Evolutionary conservation across 768 basidiomycete genomes (phyloP).

Genomic region (Macrolepiota fuliginosa): DNA sequence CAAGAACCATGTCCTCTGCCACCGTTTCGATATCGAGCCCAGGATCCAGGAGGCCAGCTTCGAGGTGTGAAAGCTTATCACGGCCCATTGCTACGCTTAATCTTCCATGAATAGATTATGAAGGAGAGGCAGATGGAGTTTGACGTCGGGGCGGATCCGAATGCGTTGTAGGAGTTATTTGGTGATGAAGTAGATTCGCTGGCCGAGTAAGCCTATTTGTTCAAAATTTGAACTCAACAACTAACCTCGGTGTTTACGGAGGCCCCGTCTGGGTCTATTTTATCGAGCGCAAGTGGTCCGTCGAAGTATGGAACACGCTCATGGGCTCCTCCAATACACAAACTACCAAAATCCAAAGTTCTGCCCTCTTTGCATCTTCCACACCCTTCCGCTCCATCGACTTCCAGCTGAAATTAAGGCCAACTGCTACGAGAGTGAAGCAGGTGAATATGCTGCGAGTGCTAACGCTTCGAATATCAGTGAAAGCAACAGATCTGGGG

Average conservation of each 20-base stretch:
- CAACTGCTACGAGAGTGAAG: conserved; percentile 35
- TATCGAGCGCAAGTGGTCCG: conserved; percentile 76
- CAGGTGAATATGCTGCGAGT: conserved; percentile 41
- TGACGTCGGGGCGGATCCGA: conserved; percentile 79
- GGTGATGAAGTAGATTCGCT: conserved; percentile 73
- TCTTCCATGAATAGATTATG: conserved; percentile 54
- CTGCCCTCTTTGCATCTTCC: conserved; percentile 76
- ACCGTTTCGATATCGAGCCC: conserved; percentile 80
- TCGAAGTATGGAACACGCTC: conserved; percentile 74
- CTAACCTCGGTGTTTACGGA: conserved; percentile 36
- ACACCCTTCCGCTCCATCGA: conserved; percentile 75
- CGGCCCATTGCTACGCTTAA: conserved; percentile 14
- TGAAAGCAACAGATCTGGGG: conserved; percentile 38
- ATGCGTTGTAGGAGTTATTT: conserved; percentile 75
- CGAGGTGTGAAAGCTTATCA: conserved; percentile 45
- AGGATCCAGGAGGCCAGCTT: too few species aligned
- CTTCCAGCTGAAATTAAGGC: conserved; percentile 41
- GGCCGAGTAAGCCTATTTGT: conserved; percentile 56
- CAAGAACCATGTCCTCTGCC: conserved; percentile 71
- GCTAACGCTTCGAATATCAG: conserved; percentile 42
- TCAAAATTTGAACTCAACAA: conserved; percentile 4
- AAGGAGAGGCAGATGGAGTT: conserved; percentile 91
- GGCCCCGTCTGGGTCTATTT: conserved; percentile 93
- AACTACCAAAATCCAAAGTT: conserved; percentile 75
- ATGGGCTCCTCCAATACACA: conserved; percentile 69